Base-by-base conservation (phyloP, 176 grass and related monocot species). In the Bonia amplexicaulis region DNA sequence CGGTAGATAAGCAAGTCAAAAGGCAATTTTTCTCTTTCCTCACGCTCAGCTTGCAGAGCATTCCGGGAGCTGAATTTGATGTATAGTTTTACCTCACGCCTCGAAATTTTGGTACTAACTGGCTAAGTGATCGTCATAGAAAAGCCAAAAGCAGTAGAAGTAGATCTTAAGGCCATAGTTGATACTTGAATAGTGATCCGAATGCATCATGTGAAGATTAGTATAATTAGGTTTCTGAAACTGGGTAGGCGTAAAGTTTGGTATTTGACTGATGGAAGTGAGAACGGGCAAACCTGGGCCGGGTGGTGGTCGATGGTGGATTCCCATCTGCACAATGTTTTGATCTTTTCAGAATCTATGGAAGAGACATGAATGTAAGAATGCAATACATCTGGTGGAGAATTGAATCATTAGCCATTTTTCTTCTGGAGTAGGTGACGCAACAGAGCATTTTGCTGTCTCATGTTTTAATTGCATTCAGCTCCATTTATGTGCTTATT, bases 71-170 rank as follows among this genome's bases (percentile, higher is more conserved):
- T 49, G 63, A 76, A 69, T 77, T 70, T 8, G 51, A 26, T 88
- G 72, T 82, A 82, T 65, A 88, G 79, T 44, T 77, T 60, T 69
- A 77, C 75, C 51, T 69, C 22, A 41, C 5, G 8, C 51, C 51
- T 82, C 14, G 1, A 82, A 88, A 77, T 82, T 77, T 88, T 88
- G 79, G 20, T 77, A 60, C 48, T 66, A 69, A 69, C 71, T 77
- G 61, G 12, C 42, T 39, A 47, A 47, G 42, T 70, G 69, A 33
- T 49, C 51, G 12, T 82, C 2, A 11, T 88, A 77, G 52, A 52
- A 62, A 77, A 42, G 35, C 33, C 14, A 25, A 66, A 74, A 20
- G 66, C 46, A 9, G 41, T 42, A 47, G 46, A 4, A 11, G 5
- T 72, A 79, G 13, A 48, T 80, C 31, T 40, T 63, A 78, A 71